Conservation (phyloP, 1,284 basidiomycete species). For the Stereum hirsutum region DNA sequence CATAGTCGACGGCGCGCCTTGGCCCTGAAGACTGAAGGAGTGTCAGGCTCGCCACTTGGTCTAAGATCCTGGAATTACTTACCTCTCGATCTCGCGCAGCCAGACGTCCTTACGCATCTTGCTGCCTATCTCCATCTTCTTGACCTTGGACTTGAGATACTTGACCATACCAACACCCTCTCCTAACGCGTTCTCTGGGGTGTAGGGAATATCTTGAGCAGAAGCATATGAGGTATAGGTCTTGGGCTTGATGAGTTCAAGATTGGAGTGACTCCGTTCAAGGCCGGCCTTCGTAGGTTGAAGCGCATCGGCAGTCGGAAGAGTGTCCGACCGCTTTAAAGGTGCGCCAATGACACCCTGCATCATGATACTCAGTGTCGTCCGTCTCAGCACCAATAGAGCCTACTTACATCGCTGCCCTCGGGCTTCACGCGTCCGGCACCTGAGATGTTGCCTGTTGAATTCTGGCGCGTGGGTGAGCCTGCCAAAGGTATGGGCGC, state of each 20-base stretch:
- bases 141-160: constrained; percentile 31
- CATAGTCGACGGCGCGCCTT: constrained; percentile 43
- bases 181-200: constrained; percentile 38
- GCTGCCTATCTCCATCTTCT: constrained; percentile 39
- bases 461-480: background rate
- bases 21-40: constrained; percentile 31
- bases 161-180: constrained; percentile 46
- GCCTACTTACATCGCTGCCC: background rate
- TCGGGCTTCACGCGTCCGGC: background rate
- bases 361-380: background rate
- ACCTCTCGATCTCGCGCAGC: constrained; percentile 45
- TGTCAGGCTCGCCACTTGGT: background rate
- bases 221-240: constrained; percentile 16
- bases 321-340: background rate
- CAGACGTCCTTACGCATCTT: constrained; percentile 37
- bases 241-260: constrained; percentile 4
- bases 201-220: constrained; percentile 35
- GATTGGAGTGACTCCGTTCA: background rate
- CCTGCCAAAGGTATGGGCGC: background rate
- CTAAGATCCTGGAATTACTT: background rate
- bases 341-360: background rate
- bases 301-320: background rate
- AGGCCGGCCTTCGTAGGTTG: background rate
- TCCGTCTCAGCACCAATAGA: background rate
- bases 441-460: background rate